Percentiles rank a stretch among this genome's conserved stretches.
Evolutionary conservation across 2,329 filamentous ascomycete genomes (phyloP).

Genomic region (Epichloe typhina): DNA sequence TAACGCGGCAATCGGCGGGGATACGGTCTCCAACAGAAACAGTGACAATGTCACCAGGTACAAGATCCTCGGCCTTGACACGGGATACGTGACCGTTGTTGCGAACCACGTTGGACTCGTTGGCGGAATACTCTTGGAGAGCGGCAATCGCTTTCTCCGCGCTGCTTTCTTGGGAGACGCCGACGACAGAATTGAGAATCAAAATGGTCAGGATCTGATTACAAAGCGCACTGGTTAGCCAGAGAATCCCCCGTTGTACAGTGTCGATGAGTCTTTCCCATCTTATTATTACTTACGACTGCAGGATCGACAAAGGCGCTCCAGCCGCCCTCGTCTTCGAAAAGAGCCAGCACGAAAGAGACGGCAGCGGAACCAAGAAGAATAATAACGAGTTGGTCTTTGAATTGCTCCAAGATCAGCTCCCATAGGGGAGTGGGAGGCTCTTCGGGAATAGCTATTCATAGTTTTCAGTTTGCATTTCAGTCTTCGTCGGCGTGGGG

Average conservation of each 20-base stretch:
- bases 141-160: slow-evolving; percentile 97
- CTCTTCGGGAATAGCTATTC: slow-evolving; percentile 58
- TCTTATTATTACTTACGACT: slow-evolving; percentile 52
- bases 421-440: slow-evolving; percentile 94
- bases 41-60: slow-evolving; percentile 84
- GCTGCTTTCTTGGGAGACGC: slow-evolving; percentile 96
- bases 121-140: slow-evolving; percentile 96
- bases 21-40: slow-evolving; percentile 85
- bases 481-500: slow-evolving; percentile 3
- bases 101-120: slow-evolving; percentile 87
- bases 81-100: slow-evolving; percentile 63
- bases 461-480: background rate
- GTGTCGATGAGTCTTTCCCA: too few species aligned
- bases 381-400: slow-evolving; percentile 95
- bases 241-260: background rate
- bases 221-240: background rate
- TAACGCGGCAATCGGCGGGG: slow-evolving; percentile 82
- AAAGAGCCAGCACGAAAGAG: slow-evolving; percentile 83
- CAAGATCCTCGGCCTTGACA: slow-evolving; percentile 91
- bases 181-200: slow-evolving; percentile 90
- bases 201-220: slow-evolving; percentile 85
- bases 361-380: slow-evolving; percentile 84
- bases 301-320: slow-evolving; percentile 92
- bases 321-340: slow-evolving; percentile 90
- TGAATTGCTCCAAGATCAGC: slow-evolving; percentile 95